A percentile compares a stretch with the other conserved stretches of the same genome.
phyloP scores from a whole-genome alignment of 1,284 basidiomycete genomes.

The Tremellales sp. region DNA sequence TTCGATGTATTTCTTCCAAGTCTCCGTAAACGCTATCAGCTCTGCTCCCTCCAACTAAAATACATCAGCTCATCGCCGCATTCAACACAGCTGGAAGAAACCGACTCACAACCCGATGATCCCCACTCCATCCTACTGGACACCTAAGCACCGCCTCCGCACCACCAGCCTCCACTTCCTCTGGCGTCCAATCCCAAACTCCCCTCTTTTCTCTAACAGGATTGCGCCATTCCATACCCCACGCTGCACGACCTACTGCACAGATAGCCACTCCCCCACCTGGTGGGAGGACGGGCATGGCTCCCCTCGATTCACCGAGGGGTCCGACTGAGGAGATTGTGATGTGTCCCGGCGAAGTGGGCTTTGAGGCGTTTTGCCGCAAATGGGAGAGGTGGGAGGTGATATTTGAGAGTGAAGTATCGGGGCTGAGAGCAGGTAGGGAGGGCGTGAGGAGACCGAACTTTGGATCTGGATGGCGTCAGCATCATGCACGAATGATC shows the following conservation, averaged over 20 bases:
- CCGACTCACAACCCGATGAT: slow-evolving; percentile 70
- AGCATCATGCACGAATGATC: too few species aligned
- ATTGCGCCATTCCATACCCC: slow-evolving; percentile 50
- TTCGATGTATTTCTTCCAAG: slow-evolving; percentile 82
- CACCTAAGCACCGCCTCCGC: slow-evolving; percentile 60
- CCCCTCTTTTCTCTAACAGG: slow-evolving; percentile 10
- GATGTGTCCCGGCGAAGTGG: slow-evolving; percentile 62
- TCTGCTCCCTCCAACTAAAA: slow-evolving; percentile 78
- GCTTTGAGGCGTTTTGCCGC: slow-evolving; percentile 61
- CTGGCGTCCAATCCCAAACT: slow-evolving; percentile 58
- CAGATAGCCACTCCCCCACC: slow-evolving; percentile 89
- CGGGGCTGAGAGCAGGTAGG: slow-evolving; percentile 59
- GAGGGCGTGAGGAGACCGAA: slow-evolving; percentile 80
- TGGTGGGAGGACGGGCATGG: slow-evolving; percentile 74
- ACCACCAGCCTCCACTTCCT: slow-evolving; percentile 53
- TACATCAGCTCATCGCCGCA: neutral
- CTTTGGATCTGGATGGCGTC: slow-evolving; percentile 71
- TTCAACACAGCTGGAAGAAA: neutral
- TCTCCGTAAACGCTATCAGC: slow-evolving; percentile 82
- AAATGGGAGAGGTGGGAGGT: slow-evolving; percentile 57
- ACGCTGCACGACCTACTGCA: slow-evolving; percentile 77
- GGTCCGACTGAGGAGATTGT: slow-evolving; percentile 85
- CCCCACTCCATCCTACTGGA: slow-evolving; percentile 79
- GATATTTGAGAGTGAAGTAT: slow-evolving; percentile 60
- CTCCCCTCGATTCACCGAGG: slow-evolving; percentile 66